A percentile compares a stretch with the other conserved stretches of the same genome.
phyloP scores from a whole-genome alignment of 108 stramenopile species.

The Licmophora abbreviata region DNA sequence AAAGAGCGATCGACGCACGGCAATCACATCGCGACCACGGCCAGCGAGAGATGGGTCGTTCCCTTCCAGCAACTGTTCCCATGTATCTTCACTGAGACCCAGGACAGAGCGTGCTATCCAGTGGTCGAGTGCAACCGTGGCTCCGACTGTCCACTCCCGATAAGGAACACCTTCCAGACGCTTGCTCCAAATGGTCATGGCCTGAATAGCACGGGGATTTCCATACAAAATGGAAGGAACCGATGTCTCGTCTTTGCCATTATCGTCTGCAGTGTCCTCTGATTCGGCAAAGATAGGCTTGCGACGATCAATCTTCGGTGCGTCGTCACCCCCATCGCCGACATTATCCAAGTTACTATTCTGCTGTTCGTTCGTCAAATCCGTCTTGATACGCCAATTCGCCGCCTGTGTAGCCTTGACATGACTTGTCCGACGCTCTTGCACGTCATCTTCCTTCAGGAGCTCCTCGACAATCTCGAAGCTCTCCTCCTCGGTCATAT shows the following conservation, averaged over 20 bases:
- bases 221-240: conserved; percentile 37
- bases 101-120: conserved; percentile 78
- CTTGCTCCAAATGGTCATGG: conserved; percentile 64
- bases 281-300: conserved; percentile 6
- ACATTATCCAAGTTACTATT: not conserved
- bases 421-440: conserved; percentile 26
- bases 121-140: conserved; percentile 76
- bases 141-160: conserved; percentile 72
- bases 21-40: conserved; percentile 45
- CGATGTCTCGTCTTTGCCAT: conserved; percentile 19
- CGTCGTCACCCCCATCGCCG: not conserved
- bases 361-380: not conserved
- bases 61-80: conserved; percentile 61
- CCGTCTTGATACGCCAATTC: conserved; percentile 10
- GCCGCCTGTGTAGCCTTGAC: conserved; percentile 3
- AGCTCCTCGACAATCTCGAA: conserved; percentile 58
- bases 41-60: conserved; percentile 43
- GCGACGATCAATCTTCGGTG: conserved; percentile 8
- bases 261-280: conserved; percentile 5
- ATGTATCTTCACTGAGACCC: conserved; percentile 61
- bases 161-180: conserved; percentile 69
- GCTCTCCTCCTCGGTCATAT: conserved; percentile 52
- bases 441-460: conserved; percentile 33
- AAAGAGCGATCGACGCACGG: conserved; percentile 65
- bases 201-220: conserved; percentile 55